phyloP scores from a whole-genome alignment of 1,284 basidiomycete genomes.

The Malassezia obtusa region DNA sequence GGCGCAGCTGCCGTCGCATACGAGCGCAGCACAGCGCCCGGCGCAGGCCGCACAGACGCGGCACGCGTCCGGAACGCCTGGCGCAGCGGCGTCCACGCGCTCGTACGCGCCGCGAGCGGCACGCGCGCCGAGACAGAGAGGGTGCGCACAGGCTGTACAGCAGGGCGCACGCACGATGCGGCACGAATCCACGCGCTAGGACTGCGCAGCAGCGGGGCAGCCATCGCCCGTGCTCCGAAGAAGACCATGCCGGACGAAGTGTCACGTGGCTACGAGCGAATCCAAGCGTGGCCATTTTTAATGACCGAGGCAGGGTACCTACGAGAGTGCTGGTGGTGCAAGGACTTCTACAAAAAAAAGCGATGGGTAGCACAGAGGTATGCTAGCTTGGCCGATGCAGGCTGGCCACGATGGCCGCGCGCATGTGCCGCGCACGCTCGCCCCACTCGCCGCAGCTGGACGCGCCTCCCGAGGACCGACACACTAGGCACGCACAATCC shows the following conservation, averaged over 20 bases:
- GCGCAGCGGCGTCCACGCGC: too few relatives aligned
- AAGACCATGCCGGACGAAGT: background rate
- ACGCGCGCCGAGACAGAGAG: background rate
- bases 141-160: background rate
- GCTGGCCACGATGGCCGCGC: too few relatives aligned
- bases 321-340: too few relatives aligned
- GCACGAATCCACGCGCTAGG: background rate
- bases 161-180: background rate
- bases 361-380: too few relatives aligned
- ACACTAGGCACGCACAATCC: too few relatives aligned
- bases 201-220: conserved; percentile 3
- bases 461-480: too few relatives aligned
- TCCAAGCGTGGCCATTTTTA: background rate
- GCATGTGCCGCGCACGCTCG: too few relatives aligned
- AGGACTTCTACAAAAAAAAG: too few relatives aligned
- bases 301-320: too few relatives aligned
- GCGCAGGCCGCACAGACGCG: background rate
- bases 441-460: too few relatives aligned
- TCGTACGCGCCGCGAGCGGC: background rate
- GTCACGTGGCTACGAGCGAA: conserved; percentile 4
- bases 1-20: background rate
- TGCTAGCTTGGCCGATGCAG: too few relatives aligned
- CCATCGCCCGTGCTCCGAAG: background rate
- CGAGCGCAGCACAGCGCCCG: background rate
- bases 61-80: background rate